Percentiles rank a stretch among this genome's conserved stretches.
Conservation (phyloP, 2,329 filamentous ascomycete species). For the Talaromyces piceae region DNA sequence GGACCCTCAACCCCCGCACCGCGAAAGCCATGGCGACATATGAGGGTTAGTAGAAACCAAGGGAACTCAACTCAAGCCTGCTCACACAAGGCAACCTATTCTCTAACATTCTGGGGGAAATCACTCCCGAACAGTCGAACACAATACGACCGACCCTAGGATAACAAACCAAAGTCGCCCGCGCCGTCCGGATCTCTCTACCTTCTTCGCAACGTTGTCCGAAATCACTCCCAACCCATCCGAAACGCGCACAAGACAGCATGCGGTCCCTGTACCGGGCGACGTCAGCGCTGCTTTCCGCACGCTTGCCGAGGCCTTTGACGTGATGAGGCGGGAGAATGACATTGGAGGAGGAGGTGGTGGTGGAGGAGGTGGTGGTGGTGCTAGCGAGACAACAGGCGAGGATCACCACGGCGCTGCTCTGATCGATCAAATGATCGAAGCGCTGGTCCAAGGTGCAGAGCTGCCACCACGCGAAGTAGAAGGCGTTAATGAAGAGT, state of each 20-base stretch:
- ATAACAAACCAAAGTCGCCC: slow-evolving; percentile 24
- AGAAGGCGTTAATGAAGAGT: slow-evolving; percentile 54
- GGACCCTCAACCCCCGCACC: background rate
- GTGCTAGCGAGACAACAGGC: slow-evolving; percentile 23
- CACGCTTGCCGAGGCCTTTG: slow-evolving; percentile 54
- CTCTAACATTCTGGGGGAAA: background rate
- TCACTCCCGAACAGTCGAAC: slow-evolving; percentile 33
- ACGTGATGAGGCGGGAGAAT: slow-evolving; percentile 47
- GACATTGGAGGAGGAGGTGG: slow-evolving; percentile 26
- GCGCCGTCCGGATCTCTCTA: slow-evolving; percentile 56
- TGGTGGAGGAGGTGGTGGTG: slow-evolving; percentile 27
- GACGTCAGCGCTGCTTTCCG: slow-evolving; percentile 55
- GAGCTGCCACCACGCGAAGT: slow-evolving; percentile 54
- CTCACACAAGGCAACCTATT: no score
- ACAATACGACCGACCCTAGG: slow-evolving; percentile 31
- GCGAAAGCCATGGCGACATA: background rate
- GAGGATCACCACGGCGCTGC: slow-evolving; percentile 7
- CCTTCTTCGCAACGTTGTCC: slow-evolving; percentile 55
- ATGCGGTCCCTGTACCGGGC: slow-evolving; percentile 53
- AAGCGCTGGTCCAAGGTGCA: slow-evolving; percentile 47
- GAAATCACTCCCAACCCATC: slow-evolving; percentile 49
- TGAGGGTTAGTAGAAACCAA: background rate
- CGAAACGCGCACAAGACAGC: slow-evolving; percentile 44
- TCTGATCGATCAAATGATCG: slow-evolving; percentile 49
- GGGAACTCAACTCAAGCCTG: background rate